Base-by-base conservation (phyloP, 495 filamentous ascomycete species). In the Darksidea phi region DNA sequence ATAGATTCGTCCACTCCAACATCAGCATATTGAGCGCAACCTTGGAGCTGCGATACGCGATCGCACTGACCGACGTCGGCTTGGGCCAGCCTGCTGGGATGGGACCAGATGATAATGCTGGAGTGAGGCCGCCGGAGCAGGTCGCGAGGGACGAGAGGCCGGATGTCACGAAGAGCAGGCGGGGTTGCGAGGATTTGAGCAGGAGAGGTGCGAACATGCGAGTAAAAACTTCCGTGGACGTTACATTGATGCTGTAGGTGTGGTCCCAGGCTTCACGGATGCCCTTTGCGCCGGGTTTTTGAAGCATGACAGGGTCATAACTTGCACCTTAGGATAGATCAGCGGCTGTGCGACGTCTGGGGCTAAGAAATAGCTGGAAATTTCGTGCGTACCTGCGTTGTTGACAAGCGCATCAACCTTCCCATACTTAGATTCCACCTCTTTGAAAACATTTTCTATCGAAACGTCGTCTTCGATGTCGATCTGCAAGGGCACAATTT, bases 141-240 rank as follows among this genome's bases (percentile, higher is more conserved):
- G 45, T 63, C 7, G 12, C 48, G 8, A 63, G 59, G 18, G 64
- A 61, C 13, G 59, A 63, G 20, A 67, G 52, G 23, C 64, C 64
- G 18, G 59, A 63, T 28, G 64, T 67, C 20, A 67, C 38, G 59
- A 67, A 67, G 17, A 67, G 48, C 2, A 63, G 58, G 21, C 64
- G 59, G 6, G 64, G 59, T 15, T 25, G 15, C 3, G 42, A 48
- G 38, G 64, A 67, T n/a, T 53, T 49, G 46, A 67, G 64, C 36
- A 67, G 59, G 0, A 67, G 54, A 2, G 58, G 64, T 17, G 51
- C 48, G 59, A 67, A 63, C 38, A 23, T 46, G 17, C 10, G 5
- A 13, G 64, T 67, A 0, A 67, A 20, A 34, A 67, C 46, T n/a
- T 67, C 59, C 26, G 59, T 67, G 24, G 38, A 42, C 47, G 60